Conservation (phyloP, 306 rosid genomes). For the Cicer cuneatum region DNA sequence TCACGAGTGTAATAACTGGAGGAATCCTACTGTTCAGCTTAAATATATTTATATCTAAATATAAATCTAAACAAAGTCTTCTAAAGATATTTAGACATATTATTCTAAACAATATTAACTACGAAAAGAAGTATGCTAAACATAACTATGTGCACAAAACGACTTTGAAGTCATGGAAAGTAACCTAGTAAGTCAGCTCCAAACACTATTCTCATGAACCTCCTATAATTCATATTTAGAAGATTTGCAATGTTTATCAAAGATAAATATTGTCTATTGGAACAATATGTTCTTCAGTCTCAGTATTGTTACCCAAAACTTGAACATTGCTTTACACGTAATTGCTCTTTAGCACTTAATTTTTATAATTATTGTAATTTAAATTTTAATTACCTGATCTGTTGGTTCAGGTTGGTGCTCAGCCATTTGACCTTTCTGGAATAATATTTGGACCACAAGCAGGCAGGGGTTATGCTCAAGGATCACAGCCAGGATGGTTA, state of each 20-base stretch:
- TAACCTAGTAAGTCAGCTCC: slow-evolving; percentile 1
- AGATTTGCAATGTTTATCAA: neutral
- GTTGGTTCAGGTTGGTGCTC: slow-evolving; percentile 61
- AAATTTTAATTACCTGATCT: slow-evolving; percentile 49
- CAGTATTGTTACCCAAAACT: slow-evolving; percentile 1
- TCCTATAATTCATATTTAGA: slow-evolving; percentile 17
- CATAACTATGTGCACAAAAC: slow-evolving; percentile 6
- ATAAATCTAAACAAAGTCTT: too few species aligned
- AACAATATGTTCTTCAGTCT: neutral
- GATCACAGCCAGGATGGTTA: slow-evolving; percentile 76
- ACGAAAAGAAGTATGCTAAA: neutral
- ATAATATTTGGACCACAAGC: slow-evolving; percentile 76
- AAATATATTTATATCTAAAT: too few species aligned
- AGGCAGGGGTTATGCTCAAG: slow-evolving; percentile 66
- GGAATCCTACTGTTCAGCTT: too few species aligned
- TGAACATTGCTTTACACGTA: neutral
- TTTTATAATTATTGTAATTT: slow-evolving; percentile 7
- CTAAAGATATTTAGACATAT: too few species aligned
- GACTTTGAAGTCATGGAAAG: slow-evolving; percentile 15
- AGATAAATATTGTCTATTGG: slow-evolving; percentile 23
- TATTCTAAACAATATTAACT: neutral
- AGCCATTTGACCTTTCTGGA: slow-evolving; percentile 72
- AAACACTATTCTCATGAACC: slow-evolving; percentile 2
- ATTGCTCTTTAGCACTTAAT: slow-evolving; percentile 20
- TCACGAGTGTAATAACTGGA: neutral